Base-by-base conservation (phyloP, 163 green algal genomes). In the Scenedesmus sp. region DNA sequence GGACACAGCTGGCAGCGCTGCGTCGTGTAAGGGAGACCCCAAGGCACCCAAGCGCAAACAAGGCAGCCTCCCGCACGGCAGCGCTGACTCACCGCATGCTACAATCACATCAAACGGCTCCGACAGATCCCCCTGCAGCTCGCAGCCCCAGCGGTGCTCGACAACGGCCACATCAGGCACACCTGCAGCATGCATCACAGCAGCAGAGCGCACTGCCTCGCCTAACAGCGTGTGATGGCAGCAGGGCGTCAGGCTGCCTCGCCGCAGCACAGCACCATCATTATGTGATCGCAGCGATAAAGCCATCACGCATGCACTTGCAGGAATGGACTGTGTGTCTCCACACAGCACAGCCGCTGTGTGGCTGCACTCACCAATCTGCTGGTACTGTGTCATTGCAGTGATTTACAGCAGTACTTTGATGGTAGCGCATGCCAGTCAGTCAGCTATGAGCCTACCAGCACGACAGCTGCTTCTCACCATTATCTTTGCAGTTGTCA, bases 401-500 rank as follows among this genome's bases (percentile, higher is more conserved):
- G 13, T 61, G 12, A n/a, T n/a, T n/a, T n/a, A n/a, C n/a, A n/a
- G n/a, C n/a, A n/a, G n/a, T n/a, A n/a, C n/a, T n/a, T n/a, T n/a
- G n/a, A n/a, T n/a, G n/a, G n/a, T n/a, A n/a, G n/a, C n/a, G n/a
- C n/a, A n/a, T n/a, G n/a, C n/a, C n/a, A n/a, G n/a, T n/a, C n/a
- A n/a, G n/a, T n/a, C n/a, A n/a, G n/a, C n/a, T n/a, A n/a, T n/a
- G n/a, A n/a, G n/a, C n/a, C n/a, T n/a, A n/a, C n/a, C n/a, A n/a
- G n/a, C n/a, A n/a, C n/a, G n/a, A n/a, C 26, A 26, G 12, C 46
- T 81, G 6, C 18, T 7, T 10, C 90, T 30, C 89, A 93, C 94
- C 93, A 70, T 96, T 97, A 1, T 26, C 43, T 7, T 82, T 51
- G 65, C 85, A 93, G 82, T 97, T 97, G 49, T 90, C 82, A 13